Evolutionary conservation across 768 basidiomycete genomes (phyloP).

Genomic region (Paxillus rubicundulus): DNA sequence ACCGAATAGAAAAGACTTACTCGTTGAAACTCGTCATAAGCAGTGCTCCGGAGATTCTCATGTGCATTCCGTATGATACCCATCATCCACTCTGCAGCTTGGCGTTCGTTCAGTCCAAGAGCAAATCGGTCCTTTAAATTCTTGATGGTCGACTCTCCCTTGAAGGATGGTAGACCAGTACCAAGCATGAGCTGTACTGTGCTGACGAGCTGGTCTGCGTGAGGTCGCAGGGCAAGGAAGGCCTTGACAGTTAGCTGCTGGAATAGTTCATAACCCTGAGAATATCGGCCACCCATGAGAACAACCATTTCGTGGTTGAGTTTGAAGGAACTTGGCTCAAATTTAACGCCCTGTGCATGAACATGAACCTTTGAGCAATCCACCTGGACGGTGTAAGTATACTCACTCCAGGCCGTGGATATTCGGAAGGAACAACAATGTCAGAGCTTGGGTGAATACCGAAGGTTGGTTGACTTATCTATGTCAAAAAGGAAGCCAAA

Average conservation of each 20-base stretch:
- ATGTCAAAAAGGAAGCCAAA: constrained; percentile 98
- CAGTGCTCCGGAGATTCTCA: constrained; percentile 90
- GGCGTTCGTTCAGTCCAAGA: constrained; percentile 75
- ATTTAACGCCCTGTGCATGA: constrained; percentile 83
- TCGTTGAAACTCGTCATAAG: constrained; percentile 94
- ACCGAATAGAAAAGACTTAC: constrained; percentile 40
- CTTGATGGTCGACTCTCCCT: constrained; percentile 89
- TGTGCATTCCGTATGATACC: constrained; percentile 86
- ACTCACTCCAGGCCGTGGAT: constrained; percentile 61
- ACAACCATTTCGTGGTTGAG: constrained; percentile 98
- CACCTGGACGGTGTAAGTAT: background rate
- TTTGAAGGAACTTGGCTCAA: constrained; percentile 98
- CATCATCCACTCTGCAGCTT: constrained; percentile 95
- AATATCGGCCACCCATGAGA: constrained; percentile 93
- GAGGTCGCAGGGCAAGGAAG: constrained; percentile 94
- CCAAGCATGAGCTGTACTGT: constrained; percentile 93
- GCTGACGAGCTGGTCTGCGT: constrained; percentile 85
- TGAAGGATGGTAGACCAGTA: constrained; percentile 93
- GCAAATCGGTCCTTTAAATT: constrained; percentile 86
- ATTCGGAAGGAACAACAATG: constrained; percentile 21
- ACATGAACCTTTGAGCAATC: constrained; percentile 7
- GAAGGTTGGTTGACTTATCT: constrained; percentile 66
- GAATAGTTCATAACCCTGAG: constrained; percentile 93
- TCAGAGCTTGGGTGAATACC: constrained; percentile 19
- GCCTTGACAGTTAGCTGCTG: constrained; percentile 93